Percentiles rank a stretch among this genome's conserved stretches.
Evolutionary conservation across 192 early-diverging fungal species (phyloP).

Genomic region (Glomus cerebriforme): DNA sequence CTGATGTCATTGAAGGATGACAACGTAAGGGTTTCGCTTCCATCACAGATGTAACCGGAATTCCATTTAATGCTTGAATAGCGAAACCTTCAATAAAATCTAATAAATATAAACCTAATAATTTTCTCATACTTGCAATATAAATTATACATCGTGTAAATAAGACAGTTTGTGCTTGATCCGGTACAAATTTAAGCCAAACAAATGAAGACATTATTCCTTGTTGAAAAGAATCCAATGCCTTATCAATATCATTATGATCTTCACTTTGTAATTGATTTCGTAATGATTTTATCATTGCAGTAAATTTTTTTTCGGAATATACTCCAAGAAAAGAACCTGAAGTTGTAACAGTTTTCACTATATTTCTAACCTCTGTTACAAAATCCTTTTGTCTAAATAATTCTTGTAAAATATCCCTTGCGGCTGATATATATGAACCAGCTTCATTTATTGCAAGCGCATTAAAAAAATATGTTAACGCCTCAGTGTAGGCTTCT

Average conservation of each 20-base stretch:
- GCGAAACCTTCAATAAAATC: not conserved
- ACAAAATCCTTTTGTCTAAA: not conserved
- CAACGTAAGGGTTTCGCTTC: not conserved
- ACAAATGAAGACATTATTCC: constrained; percentile 4
- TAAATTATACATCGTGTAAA: not conserved
- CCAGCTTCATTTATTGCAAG: not conserved
- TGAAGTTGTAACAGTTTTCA: not conserved
- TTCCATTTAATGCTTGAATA: constrained; percentile 10
- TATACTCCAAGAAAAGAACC: not conserved
- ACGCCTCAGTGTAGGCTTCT: not conserved
- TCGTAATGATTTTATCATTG: not conserved
- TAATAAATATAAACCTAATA: not conserved
- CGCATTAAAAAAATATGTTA: not conserved
- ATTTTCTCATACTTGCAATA: constrained; percentile 7
- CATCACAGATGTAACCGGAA: not conserved
- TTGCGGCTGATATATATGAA: not conserved
- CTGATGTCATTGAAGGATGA: not conserved
- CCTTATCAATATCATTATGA: not conserved
- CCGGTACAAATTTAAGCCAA: not conserved
- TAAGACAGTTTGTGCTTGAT: not conserved
- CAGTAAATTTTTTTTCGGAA: not conserved
- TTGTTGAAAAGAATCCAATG: not conserved
- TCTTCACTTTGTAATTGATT: not conserved
- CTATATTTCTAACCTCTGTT: not conserved
- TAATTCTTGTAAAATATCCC: not conserved